These are phyloP conservation scores for Leccinum subgranulosum DNA, from an alignment of 768 basidiomycete species.

Conservation along the genomic window DNA sequence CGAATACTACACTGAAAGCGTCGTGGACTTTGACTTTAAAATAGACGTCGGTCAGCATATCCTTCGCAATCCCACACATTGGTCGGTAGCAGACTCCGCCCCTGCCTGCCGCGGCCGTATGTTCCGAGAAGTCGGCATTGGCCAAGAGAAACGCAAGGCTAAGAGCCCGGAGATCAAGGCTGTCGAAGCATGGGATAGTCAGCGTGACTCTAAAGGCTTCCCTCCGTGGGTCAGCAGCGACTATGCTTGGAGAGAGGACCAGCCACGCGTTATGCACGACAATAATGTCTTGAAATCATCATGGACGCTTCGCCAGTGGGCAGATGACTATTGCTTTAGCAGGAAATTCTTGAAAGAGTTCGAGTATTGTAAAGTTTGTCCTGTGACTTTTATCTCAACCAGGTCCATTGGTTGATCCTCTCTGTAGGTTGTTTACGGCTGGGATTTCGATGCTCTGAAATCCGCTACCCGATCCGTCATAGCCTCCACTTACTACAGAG, in stretches of 20 bases:
- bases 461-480: conserved; percentile 38
- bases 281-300: conserved; percentile 45
- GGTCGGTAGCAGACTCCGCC: conserved; percentile 59
- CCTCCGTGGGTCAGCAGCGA: conserved; percentile 45
- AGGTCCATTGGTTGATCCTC: conserved; percentile 23
- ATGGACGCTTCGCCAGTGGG: conserved; percentile 71
- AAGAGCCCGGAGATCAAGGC: conserved; percentile 40
- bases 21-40: conserved; percentile 68
- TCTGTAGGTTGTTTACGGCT: conserved; percentile 54
- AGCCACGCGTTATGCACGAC: conserved; percentile 23
- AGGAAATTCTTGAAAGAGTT: conserved; percentile 76
- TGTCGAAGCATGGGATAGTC: conserved; percentile 42
- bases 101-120: conserved; percentile 66
- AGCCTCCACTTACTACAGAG: conserved; percentile 37
- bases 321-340: conserved; percentile 76
- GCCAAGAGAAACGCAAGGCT: conserved; percentile 37
- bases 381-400: neutral
- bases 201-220: conserved; percentile 46
- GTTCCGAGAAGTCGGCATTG: conserved; percentile 51
- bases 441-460: conserved; percentile 44
- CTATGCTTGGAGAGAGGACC: conserved; percentile 33
- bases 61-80: conserved; percentile 44
- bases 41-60: conserved; percentile 51
- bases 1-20: conserved; percentile 55
- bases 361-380: conserved; percentile 59